A percentile compares a stretch with the other conserved stretches of the same genome.
These are phyloP conservation scores for Brassica juncea DNA, from an alignment of 345 rosid species.

Conservation along the genomic window DNA sequence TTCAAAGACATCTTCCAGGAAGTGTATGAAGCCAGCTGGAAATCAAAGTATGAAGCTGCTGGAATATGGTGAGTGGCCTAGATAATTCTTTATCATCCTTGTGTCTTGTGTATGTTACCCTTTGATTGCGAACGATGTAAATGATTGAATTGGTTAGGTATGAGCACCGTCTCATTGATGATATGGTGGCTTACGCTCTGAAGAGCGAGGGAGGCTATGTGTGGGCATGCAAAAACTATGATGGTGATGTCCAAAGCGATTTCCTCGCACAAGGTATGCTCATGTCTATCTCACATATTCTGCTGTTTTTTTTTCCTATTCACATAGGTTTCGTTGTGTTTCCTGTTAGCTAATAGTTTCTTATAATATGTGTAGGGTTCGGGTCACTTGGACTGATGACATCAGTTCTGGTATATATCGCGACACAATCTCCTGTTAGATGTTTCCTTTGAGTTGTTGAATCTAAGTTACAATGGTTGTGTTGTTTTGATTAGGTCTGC, in stretches of 20 bases:
- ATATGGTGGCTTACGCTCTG: constrained; percentile 97
- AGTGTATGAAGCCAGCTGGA: constrained; percentile 93
- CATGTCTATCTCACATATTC: neutral
- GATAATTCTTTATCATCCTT: neutral
- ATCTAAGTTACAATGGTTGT: constrained; percentile 11
- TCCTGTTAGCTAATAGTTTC: constrained; percentile 15
- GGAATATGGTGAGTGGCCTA: constrained; percentile 73
- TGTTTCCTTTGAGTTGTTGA: constrained; percentile 1
- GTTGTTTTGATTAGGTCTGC: constrained; percentile 64
- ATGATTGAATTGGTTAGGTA: constrained; percentile 60
- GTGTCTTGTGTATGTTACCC: constrained; percentile 11
- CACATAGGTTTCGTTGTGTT: neutral
- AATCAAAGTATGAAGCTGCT: constrained; percentile 87
- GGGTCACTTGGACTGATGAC: constrained; percentile 99
- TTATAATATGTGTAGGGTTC: constrained; percentile 55
- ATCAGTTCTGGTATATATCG: constrained; percentile 72
- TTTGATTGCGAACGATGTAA: neutral
- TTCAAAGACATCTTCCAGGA: constrained; percentile 98
- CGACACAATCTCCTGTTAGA: neutral
- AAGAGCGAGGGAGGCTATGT: constrained; percentile 99
- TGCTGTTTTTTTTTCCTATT: neutral
- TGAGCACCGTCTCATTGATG: constrained; percentile 99
- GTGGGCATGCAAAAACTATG: constrained; percentile 99
- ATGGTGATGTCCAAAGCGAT: constrained; percentile 99
- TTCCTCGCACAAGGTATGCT: constrained; percentile 86